These are phyloP conservation scores for Pichia sp. DNA, from an alignment of 1,139 yeast species.

Conservation along the genomic window DNA sequence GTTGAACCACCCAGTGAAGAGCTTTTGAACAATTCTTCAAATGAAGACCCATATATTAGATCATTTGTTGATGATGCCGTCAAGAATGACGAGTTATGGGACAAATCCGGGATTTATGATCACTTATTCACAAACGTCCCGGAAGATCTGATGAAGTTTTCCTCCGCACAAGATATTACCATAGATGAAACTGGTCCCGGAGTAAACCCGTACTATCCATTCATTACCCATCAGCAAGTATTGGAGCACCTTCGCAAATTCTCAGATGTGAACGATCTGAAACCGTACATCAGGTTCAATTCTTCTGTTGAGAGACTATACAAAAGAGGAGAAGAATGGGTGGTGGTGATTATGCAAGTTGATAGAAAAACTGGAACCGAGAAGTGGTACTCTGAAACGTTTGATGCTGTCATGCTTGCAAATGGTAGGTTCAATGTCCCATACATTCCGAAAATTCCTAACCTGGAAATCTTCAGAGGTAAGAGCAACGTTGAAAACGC, in stretches of 20 bases:
- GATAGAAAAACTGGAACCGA: conserved; percentile 22
- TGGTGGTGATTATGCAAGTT: conserved; percentile 10
- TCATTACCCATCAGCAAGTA: conserved; percentile 31
- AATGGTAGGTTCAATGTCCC: conserved; percentile 42
- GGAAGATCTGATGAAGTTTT: conserved; percentile 35
- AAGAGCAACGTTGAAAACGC: conserved; percentile 16
- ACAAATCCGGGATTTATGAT: conserved; percentile 31
- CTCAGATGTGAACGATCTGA: conserved; percentile 26
- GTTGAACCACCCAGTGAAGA: too few relatives aligned
- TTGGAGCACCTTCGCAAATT: conserved; percentile 27
- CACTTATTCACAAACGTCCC: conserved; percentile 43
- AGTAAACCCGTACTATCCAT: conserved; percentile 36
- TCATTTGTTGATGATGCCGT: neutral
- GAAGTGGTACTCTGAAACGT: conserved; percentile 29
- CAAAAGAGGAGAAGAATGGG: conserved; percentile 17
- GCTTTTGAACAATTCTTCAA: conserved; percentile 1
- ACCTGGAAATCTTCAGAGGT: conserved; percentile 32
- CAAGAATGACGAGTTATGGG: conserved; percentile 27
- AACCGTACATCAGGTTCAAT: conserved; percentile 31
- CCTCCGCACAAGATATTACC: conserved; percentile 19
- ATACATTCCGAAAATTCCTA: conserved; percentile 36
- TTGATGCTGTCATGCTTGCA: conserved; percentile 40
- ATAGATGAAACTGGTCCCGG: conserved; percentile 3
- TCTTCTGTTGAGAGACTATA: conserved; percentile 34
- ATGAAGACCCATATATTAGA: neutral